Evolutionary conservation across 495 filamentous ascomycete genomes (phyloP), one percentile per base, ranked within the genome.

Genomic region (Tetracladium setigerum): DNA sequence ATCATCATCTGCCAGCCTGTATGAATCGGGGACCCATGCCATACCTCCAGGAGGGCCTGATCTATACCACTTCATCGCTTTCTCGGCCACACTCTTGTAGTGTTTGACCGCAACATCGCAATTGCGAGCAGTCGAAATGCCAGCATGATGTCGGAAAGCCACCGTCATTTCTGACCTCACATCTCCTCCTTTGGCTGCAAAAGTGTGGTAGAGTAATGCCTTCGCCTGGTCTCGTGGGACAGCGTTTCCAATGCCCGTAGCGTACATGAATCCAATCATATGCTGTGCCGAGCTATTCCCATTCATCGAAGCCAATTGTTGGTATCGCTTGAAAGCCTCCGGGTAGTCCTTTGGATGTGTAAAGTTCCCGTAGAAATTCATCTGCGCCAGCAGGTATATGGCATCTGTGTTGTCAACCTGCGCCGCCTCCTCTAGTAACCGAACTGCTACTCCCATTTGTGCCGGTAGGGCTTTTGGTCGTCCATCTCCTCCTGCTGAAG

Each of bases 341-440:
- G 71, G 72, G 64, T 95, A 90, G 61, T 95, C 81, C 45, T 82
- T 76, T 2, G 92, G 90, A 62, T 96, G 76, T 5, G 88, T 82
- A 65, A 79, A 97, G 64, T 96, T 95, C 63, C 92, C 94, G 61
- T 92, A 88, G 64, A 96, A 95, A 63, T 89, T 95, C 81, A 97
- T 84, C 65, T 97, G 87, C 30, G 87, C 94, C 14, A 99, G 70
- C 14, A 95, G 70, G 61, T 83, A 95, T 39, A 96, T 82, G 18
- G 94, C 94, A 64, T 97, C 92, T 2, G 87, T 71, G 58, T 92
- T 86, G 46, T 84, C 82, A 49, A 83, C 68, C 19, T 78, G 67
- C 24, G 87, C 86, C 17, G 94, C 87, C 33, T 78, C 70, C 56
- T 87, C 76, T 45, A 99, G 71, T 38, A 91, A 73, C 42, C 73